These are phyloP conservation scores for Ajuga reptans DNA, from an alignment of 305 asterid species.

Conservation along the genomic window DNA sequence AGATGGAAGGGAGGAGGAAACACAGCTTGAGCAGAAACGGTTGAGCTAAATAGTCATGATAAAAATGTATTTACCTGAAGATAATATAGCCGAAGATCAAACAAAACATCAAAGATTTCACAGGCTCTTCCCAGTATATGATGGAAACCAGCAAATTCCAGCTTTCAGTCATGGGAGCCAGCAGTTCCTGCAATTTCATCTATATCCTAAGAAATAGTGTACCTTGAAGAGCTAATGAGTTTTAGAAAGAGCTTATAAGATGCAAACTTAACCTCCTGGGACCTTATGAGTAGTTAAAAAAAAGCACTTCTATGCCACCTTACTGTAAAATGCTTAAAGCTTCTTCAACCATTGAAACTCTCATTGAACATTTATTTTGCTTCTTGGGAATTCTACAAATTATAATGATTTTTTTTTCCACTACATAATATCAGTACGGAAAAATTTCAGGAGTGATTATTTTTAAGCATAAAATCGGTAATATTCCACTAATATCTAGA, in stretches of 20 bases:
- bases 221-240: constrained; percentile 5
- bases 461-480: not conserved
- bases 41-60: constrained; percentile 10
- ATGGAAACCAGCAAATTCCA: constrained; percentile 58
- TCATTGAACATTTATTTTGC: not conserved
- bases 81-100: constrained; percentile 45
- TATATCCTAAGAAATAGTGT: constrained; percentile 16
- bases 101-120: constrained; percentile 56
- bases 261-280: not conserved
- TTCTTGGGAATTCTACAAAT: not conserved
- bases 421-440: not conserved
- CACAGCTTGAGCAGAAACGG: not conserved
- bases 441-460: not conserved
- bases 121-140: constrained; percentile 71
- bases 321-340: not conserved
- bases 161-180: constrained; percentile 55
- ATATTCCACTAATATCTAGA: not conserved
- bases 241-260: not conserved
- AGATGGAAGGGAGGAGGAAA: constrained; percentile 6
- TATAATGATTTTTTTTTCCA: not conserved
- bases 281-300: not conserved
- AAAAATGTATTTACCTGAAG: constrained; percentile 41
- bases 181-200: constrained; percentile 65
- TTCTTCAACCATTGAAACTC: not conserved
- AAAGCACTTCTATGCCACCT: not conserved